These are phyloP conservation scores for Acrocalymma vagum DNA, from an alignment of 2,329 filamentous ascomycete species.

Conservation along the genomic window DNA sequence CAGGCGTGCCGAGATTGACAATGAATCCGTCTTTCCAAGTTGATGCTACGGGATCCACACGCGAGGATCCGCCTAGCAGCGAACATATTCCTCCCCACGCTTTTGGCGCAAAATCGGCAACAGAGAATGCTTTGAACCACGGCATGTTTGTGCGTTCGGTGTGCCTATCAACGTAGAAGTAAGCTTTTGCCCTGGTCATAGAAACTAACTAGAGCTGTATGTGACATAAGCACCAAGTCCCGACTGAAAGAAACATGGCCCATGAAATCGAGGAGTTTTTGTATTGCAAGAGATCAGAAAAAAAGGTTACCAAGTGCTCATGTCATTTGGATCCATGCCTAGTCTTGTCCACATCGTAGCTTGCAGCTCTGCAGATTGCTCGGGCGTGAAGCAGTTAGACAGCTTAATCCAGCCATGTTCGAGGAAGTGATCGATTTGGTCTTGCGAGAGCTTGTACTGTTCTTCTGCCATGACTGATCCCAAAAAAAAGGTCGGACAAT, in stretches of 20 bases:
- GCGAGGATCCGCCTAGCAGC: conserved; percentile 68
- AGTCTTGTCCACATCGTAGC: conserved; percentile 69
- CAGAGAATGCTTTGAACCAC: conserved; percentile 62
- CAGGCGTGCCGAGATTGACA: conserved; percentile 70
- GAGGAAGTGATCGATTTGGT: conserved; percentile 63
- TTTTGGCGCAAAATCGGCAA: conserved; percentile 66
- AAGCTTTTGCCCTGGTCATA: neutral
- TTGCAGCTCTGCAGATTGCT: conserved; percentile 58
- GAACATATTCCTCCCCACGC: conserved; percentile 74
- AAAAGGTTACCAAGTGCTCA: conserved; percentile 64
- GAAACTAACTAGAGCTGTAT: neutral
- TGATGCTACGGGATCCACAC: conserved; percentile 50
- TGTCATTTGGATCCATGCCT: conserved; percentile 70
- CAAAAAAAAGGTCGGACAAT: no score
- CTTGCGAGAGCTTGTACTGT: conserved; percentile 49
- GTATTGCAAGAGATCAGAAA: neutral
- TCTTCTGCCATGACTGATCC: no score
- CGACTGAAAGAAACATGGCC: neutral
- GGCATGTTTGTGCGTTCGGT: conserved; percentile 71
- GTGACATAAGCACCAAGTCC: neutral
- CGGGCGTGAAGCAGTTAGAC: conserved; percentile 59
- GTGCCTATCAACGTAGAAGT: conserved; percentile 44
- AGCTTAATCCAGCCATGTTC: conserved; percentile 65
- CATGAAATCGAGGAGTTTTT: neutral
- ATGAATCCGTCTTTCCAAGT: conserved; percentile 74